Base-by-base conservation (phyloP, 2,329 filamentous ascomycete genomes). In the Onygenales sp. region DNA sequence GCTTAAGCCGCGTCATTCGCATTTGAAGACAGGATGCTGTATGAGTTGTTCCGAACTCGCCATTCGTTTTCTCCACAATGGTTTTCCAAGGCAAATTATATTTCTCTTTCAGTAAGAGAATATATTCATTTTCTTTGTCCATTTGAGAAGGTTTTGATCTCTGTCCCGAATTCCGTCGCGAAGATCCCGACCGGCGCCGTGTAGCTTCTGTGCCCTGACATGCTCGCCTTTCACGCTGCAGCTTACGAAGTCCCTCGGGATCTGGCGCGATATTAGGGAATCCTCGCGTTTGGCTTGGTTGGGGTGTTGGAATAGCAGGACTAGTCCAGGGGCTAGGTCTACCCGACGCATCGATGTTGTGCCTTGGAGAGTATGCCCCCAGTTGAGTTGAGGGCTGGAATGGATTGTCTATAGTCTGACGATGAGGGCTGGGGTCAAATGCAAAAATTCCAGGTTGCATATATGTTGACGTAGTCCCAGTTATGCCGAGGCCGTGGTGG, bases 21-120 rank as follows among this genome's bases (percentile, higher is more conserved):
- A 73, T 73, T 59, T 73, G 71, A 54, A 73, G 60, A 35, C 69
- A 63, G 5, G 71, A 69, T 55, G 71, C 66, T 21, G 66, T 63
- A 6, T 65, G 66, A 57, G 71, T 67, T 53, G 68, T 70, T 17
- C 68, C 58, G 57, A 70, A 73, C 17, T 55, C 61, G 44, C 67
- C 63, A 7, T 62, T 64, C 51, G 69, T 71, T 58, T 62, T 65
- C 46, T 67, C 63, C 2, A 69, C 64, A 35, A 73, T 63, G 8
- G 64, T 59, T 52, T 64, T 72, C 71, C 71, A 73, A 9, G 71
- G 61, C 69, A 54, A 67, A 70, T 8, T 62, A 64, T 52, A 71
- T 69, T 59, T 72, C 69, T 47, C 69, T 66, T 56, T 71, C 70
- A 1, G 66, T 64, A 48, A 69, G 65, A 0, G 69, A 68, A 48